Evolutionary conservation across 129 eudicot genomes (phyloP).

Genomic region (Saussurea involucrata): DNA sequence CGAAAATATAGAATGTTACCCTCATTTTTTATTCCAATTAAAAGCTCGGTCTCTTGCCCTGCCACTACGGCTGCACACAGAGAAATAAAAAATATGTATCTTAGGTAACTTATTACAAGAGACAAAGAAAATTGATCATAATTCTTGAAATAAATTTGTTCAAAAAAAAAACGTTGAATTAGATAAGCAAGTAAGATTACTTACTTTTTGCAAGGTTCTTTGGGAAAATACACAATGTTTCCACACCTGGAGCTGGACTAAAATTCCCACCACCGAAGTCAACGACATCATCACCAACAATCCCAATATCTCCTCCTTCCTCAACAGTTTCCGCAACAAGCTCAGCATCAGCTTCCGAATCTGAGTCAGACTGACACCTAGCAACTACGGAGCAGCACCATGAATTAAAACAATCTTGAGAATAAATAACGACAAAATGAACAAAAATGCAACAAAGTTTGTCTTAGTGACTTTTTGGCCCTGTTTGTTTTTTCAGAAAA

Average conservation of each 20-base stretch:
- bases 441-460: background rate
- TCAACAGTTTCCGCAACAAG: slow-evolving; percentile 50
- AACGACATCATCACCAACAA: slow-evolving; percentile 79
- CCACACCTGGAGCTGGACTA: slow-evolving; percentile 83
- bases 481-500: too few species aligned
- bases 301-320: slow-evolving; percentile 76
- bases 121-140: background rate
- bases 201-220: slow-evolving; percentile 64
- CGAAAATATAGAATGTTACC: slow-evolving; percentile 40
- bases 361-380: slow-evolving; percentile 74
- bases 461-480: too few species aligned
- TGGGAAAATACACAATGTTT: slow-evolving; percentile 89
- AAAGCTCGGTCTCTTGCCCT: slow-evolving; percentile 79
- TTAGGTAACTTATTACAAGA: background rate
- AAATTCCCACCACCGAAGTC: slow-evolving; percentile 58
- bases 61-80: slow-evolving; percentile 64
- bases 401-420: slow-evolving; percentile 1
- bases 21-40: slow-evolving; percentile 85
- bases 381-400: slow-evolving; percentile 54
- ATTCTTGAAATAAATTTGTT: background rate
- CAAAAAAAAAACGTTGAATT: background rate
- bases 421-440: background rate
- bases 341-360: slow-evolving; percentile 38
- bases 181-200: slow-evolving; percentile 4
- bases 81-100: background rate